phyloP scores from a whole-genome alignment of 2,329 filamentous ascomycete species.

The Exophiala sp. region DNA sequence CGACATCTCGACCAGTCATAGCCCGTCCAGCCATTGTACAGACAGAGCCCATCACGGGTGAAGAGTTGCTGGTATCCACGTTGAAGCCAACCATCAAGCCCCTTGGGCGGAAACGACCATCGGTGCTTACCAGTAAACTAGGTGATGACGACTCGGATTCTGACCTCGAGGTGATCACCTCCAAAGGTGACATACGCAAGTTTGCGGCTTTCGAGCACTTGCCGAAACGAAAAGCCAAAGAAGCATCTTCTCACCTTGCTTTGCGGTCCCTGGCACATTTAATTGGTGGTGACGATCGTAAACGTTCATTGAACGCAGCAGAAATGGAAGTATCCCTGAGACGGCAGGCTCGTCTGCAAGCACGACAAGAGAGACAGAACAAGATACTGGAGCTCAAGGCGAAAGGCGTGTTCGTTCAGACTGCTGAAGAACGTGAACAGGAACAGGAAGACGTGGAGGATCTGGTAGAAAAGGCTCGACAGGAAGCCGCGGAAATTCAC shows the following conservation, averaged over 20 bases:
- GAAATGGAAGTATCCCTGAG: constrained; percentile 68
- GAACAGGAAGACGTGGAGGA: constrained; percentile 84
- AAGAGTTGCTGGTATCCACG: neutral
- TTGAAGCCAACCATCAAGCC: constrained; percentile 13
- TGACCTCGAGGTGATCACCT: constrained; percentile 61
- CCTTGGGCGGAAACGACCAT: neutral
- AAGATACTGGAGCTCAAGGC: constrained; percentile 72
- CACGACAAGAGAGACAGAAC: constrained; percentile 70
- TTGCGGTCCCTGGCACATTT: constrained; percentile 74
- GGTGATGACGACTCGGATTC: constrained; percentile 40
- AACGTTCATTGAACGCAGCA: constrained; percentile 60
- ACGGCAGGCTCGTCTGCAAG: constrained; percentile 74
- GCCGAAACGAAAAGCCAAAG: constrained; percentile 60
- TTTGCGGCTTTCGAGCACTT: constrained; percentile 66
- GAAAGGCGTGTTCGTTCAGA: constrained; percentile 78
- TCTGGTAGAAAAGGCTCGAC: constrained; percentile 76
- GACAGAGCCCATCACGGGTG: neutral
- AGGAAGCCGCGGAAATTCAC: constrained; percentile 75
- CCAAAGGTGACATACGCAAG: constrained; percentile 38
- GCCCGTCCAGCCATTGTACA: neutral
- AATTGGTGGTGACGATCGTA: constrained; percentile 52
- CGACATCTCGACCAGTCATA: constrained; percentile 1
- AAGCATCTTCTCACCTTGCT: constrained; percentile 61
- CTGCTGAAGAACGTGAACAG: constrained; percentile 77
- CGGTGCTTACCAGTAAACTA: neutral